Percentiles rank a stretch among this genome's conserved stretches.
These are phyloP conservation scores for Botryotinia convoluta DNA, from an alignment of 2,329 filamentous ascomycete species.

Conservation along the genomic window DNA sequence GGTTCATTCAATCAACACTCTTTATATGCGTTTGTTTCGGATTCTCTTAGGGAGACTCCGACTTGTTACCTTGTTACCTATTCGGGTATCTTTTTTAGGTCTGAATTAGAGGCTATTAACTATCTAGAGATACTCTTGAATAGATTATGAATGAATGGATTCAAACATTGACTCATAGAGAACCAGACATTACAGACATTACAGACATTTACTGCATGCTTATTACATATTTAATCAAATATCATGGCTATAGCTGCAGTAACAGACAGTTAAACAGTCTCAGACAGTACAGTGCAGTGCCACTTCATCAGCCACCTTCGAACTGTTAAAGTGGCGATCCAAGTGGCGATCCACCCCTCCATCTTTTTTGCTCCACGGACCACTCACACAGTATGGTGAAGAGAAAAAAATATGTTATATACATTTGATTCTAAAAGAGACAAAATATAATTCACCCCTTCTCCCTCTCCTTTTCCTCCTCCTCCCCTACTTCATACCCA, in stretches of 20 bases:
- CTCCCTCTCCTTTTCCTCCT: not conserved
- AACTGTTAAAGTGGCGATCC: slow-evolving; percentile 9
- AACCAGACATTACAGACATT: too few species aligned
- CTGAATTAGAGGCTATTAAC: not conserved
- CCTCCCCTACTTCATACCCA: not conserved
- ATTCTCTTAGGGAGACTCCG: not conserved
- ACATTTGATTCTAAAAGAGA: not conserved
- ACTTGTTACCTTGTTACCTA: not conserved
- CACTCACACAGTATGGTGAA: not conserved
- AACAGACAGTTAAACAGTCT: not conserved
- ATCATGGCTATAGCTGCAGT: too few species aligned
- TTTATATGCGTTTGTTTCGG: not conserved
- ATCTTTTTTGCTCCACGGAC: not conserved
- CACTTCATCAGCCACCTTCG: not conserved
- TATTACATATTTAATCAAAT: too few species aligned
- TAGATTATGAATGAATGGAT: not conserved
- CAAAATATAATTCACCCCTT: not conserved
- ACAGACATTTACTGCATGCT: too few species aligned
- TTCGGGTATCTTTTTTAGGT: not conserved
- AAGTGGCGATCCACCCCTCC: too few species aligned
- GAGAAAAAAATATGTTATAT: not conserved
- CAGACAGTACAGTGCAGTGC: not conserved
- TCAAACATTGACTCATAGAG: not conserved
- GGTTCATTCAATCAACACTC: not conserved
- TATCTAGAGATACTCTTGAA: not conserved